Evolutionary conservation across 163 green algal genomes (phyloP).

Genomic region (Chlamydomonas reinhardtii): DNA sequence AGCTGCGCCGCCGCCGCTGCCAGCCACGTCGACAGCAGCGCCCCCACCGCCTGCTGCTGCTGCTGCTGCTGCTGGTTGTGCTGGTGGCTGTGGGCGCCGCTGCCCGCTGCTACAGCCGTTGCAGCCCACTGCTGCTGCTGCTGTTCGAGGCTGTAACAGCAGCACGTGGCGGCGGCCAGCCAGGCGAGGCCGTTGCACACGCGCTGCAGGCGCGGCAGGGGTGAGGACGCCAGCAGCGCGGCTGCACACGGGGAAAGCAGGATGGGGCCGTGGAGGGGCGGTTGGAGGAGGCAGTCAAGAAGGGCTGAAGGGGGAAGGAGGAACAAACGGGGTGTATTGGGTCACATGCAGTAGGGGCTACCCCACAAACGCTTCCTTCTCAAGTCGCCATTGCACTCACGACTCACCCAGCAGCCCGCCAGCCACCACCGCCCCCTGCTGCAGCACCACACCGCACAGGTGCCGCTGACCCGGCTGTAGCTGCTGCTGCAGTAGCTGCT

Average conservation of each 20-base stretch:
- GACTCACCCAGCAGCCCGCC: constrained; percentile 28
- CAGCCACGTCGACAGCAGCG: constrained; percentile 27
- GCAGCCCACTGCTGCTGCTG: not conserved
- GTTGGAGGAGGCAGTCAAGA: not conserved
- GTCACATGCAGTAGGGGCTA: too few relatives aligned
- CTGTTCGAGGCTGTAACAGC: not conserved
- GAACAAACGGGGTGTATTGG: too few relatives aligned
- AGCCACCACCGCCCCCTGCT: not conserved
- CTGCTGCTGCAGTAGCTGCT: not conserved
- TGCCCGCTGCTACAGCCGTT: not conserved
- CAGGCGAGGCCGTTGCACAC: not conserved
- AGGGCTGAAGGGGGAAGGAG: not conserved
- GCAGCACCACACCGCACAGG: not conserved
- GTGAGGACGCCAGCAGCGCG: constrained; percentile 23
- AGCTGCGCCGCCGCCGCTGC: not conserved
- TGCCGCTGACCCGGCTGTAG: not conserved
- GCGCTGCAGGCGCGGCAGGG: constrained; percentile 15
- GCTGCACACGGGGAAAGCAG: not conserved
- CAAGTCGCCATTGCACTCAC: too few relatives aligned
- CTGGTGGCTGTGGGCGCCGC: too few relatives aligned
- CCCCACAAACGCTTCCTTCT: too few relatives aligned
- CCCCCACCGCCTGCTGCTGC: not conserved
- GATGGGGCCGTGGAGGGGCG: not conserved
- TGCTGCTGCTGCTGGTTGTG: not conserved
- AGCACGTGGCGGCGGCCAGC: not conserved